Percentiles rank a stretch among this genome's conserved stretches.
phyloP scores from a whole-genome alignment of 768 basidiomycete genomes.

The Mycena olivaceomarginata region DNA sequence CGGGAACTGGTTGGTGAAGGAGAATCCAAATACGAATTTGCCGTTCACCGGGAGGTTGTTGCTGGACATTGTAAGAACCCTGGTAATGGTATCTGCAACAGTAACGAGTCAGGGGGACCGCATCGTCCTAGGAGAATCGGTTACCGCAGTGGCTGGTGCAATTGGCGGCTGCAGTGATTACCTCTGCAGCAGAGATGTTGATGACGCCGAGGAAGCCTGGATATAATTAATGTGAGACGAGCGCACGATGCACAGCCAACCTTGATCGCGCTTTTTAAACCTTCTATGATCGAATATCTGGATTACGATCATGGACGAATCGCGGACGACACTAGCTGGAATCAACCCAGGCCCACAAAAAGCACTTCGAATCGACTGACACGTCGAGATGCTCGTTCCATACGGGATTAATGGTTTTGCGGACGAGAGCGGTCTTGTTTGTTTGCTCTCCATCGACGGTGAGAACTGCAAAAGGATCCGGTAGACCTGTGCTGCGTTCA shows the following conservation, averaged over 20 bases:
- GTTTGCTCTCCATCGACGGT: conserved; percentile 92
- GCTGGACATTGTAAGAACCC: conserved; percentile 83
- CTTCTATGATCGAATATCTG: conserved; percentile 95
- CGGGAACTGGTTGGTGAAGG: conserved; percentile 59
- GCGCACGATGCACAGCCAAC: conserved; percentile 54
- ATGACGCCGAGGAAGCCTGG: conserved; percentile 76
- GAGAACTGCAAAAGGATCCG: conserved; percentile 93
- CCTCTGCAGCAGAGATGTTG: conserved; percentile 74
- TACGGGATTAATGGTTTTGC: conserved; percentile 80
- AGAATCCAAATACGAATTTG: conserved; percentile 82
- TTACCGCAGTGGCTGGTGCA: conserved; percentile 60
- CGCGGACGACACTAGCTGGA: conserved; percentile 73
- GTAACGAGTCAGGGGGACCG: conserved; percentile 41
- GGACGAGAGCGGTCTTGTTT: conserved; percentile 83
- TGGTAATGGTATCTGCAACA: conserved; percentile 78
- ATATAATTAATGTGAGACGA: conserved; percentile 43
- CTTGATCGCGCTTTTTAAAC: conserved; percentile 92
- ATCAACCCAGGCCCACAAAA: conserved; percentile 5
- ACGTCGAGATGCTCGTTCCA: conserved; percentile 93
- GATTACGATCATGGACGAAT: conserved; percentile 85
- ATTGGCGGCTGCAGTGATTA: conserved; percentile 67
- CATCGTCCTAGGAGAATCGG: conserved; percentile 41
- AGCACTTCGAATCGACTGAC: conserved; percentile 64
- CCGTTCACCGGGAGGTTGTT: conserved; percentile 90
- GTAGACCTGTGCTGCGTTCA: conserved; percentile 61